phyloP scores from a whole-genome alignment of 495 filamentous ascomycete genomes.

The Delitschia confertaspora region DNA sequence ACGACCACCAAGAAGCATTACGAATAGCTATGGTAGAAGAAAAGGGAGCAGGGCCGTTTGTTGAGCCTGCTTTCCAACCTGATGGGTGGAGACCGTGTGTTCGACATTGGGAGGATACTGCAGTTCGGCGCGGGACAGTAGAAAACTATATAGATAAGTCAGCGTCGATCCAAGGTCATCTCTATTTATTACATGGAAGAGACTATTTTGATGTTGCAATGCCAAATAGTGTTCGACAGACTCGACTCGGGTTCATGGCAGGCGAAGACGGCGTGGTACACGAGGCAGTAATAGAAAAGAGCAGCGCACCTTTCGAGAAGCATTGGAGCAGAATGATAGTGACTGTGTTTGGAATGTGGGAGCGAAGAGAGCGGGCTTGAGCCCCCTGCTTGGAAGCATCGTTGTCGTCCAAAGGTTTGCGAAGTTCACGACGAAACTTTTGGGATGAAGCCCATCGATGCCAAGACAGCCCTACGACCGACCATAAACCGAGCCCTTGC shows the following conservation, averaged over 20 bases:
- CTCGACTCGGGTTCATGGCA: neutral
- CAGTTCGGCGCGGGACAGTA: neutral
- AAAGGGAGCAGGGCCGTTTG: neutral
- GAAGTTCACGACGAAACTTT: neutral
- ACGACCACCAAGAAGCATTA: slow-evolving; percentile 21
- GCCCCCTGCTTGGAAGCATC: slow-evolving; percentile 25
- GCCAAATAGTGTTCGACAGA: neutral
- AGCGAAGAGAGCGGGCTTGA: slow-evolving; percentile 14
- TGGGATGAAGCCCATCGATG: too few relatives aligned
- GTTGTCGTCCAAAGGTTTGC: slow-evolving; percentile 17
- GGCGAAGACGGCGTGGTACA: neutral
- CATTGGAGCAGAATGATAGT: slow-evolving; percentile 1
- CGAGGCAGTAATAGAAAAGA: neutral
- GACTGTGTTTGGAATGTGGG: neutral
- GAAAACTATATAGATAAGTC: slow-evolving; percentile 20
- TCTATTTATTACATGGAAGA: neutral
- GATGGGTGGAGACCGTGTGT: slow-evolving; percentile 4
- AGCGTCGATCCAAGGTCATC: too few relatives aligned
- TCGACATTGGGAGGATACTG: slow-evolving; percentile 1
- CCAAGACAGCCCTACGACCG: too few relatives aligned
- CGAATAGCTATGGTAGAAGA: slow-evolving; percentile 12
- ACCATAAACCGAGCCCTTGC: too few relatives aligned
- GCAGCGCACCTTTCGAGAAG: slow-evolving; percentile 18
- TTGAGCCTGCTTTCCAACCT: slow-evolving; percentile 7
- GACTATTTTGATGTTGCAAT: too few relatives aligned